Evolutionary conservation across 106 monocot genomes (phyloP), one percentile per base, ranked within the genome.

Genomic region (Posidonia australis): DNA sequence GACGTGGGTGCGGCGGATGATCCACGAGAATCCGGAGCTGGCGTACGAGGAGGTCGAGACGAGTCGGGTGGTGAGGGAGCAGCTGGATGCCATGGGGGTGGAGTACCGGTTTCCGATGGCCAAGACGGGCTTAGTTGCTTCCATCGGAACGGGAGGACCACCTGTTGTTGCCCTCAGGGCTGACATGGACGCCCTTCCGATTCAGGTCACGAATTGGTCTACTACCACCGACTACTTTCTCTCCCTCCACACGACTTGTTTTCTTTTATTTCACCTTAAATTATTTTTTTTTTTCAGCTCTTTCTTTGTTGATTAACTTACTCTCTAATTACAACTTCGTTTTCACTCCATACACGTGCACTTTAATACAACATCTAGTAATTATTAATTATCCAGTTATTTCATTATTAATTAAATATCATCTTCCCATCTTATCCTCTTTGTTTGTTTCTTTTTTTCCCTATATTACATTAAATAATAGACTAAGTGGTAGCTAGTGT

Each of bases 11-110:
- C 67, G 93, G 75, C 77, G 93, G 70, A 64, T 42, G 62, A 81
- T 93, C 68, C 93, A 93, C 77, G 74, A 86, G 67, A 42, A 76
- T 64, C 93, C 93, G 18, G 93, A 93, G 72, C 73, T 93, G 53
- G 81, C 72, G 5, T 93, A 74, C 65, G 72, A 89, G 54, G 93
- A 93, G 76, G 65, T 42, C 75, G 55, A 73, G 62, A 93, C 93
- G 36, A 94, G 93, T 60, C 68, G 74, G 69, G 58, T 94, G 19
- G 70, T 94, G 2, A 76, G 93, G 13, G 65, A 65, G 6, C 79
- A 89, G 79, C 81, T 94, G 1, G 89, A 89, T 13, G 48, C n/a
- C 19, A 59, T 94, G 3, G 89, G 84, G 1, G 54, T 94, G 22
- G 24, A 56, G 43, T 94, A 90, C 61, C n/a, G 51, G 18, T 87